Evolutionary conservation across 2,329 filamentous ascomycete genomes (phyloP).

Genomic region (Xylaria arbuscula): DNA sequence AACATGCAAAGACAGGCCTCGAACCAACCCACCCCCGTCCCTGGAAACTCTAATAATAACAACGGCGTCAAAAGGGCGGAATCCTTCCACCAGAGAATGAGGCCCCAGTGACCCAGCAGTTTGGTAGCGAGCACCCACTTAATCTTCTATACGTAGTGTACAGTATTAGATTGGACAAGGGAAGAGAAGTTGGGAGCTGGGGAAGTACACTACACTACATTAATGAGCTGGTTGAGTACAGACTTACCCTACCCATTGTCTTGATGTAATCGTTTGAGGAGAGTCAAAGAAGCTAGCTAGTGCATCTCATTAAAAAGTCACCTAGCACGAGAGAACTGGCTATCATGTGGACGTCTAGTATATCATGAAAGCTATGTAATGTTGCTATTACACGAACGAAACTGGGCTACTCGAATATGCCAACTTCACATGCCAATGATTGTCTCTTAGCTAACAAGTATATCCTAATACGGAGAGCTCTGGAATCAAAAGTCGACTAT

Average conservation of each 20-base stretch:
- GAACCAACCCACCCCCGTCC: background rate
- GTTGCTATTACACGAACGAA: background rate
- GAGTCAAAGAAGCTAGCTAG: background rate
- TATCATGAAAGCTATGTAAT: background rate
- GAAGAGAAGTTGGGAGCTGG: background rate
- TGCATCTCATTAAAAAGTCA: background rate
- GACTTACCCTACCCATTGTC: too few relatives aligned
- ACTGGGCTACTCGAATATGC: background rate
- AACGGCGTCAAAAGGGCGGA: background rate
- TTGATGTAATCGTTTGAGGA: too few relatives aligned
- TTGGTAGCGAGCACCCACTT: constrained; percentile 24
- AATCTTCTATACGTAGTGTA: background rate
- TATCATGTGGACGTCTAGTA: too few relatives aligned
- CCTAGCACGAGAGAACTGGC: too few relatives aligned
- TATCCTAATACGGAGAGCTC: background rate
- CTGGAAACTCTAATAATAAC: constrained; percentile 18
- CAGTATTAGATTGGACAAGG: background rate
- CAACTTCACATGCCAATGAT: background rate
- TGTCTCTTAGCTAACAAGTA: background rate
- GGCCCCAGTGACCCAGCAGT: constrained; percentile 24
- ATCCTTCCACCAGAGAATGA: background rate
- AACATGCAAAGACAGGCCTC: background rate
- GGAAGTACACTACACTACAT: background rate
- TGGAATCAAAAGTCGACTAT: background rate
- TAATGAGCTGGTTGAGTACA: background rate